Evolutionary conservation across 441 rosid species (phyloP).

Genomic region (Eugenia klotzschiana): DNA sequence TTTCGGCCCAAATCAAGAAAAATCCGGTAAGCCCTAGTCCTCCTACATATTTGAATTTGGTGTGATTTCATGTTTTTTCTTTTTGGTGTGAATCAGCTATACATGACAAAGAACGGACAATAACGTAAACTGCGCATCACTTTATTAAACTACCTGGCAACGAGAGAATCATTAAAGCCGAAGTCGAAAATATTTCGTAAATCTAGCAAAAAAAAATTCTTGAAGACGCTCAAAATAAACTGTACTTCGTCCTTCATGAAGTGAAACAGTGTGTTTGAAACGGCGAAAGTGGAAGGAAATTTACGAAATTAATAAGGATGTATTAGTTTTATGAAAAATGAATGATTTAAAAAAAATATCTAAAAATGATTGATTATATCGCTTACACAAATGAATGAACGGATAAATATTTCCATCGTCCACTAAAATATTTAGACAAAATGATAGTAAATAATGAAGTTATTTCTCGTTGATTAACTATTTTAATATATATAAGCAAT

Average conservation of each 20-base stretch:
- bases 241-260: too few species aligned
- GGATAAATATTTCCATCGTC: too few species aligned
- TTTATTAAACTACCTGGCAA: neutral
- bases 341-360: neutral
- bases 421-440: too few species aligned
- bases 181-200: neutral
- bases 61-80: too few species aligned
- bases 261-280: neutral
- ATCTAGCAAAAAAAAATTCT: neutral
- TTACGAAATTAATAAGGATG: accelerated
- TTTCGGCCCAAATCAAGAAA: neutral
- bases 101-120: neutral
- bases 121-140: neutral
- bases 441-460: too few species aligned
- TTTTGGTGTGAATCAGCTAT: neutral
- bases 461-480: too few species aligned
- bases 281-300: neutral
- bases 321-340: neutral
- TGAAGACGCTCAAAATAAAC: neutral
- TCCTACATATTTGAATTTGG: neutral
- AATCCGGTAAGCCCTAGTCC: neutral
- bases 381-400: neutral
- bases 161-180: neutral
- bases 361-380: neutral
- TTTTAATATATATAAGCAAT: too few species aligned